Conservation (phyloP, 2,329 filamentous ascomycete genomes). For the Cladosporium sp. region DNA sequence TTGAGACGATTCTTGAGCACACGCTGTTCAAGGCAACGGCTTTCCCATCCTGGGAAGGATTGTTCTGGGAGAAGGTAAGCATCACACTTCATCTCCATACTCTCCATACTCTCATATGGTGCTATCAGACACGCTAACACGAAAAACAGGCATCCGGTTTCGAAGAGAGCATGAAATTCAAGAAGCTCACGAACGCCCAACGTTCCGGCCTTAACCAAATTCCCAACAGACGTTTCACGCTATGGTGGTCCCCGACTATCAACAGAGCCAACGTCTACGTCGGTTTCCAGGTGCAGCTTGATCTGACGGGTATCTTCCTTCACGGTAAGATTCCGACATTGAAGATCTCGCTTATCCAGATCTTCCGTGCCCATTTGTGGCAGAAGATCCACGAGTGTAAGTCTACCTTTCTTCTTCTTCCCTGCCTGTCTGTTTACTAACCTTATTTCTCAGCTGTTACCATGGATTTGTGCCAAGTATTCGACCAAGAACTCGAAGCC, state of each 20-base stretch:
- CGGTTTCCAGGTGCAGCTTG: conserved; percentile 97
- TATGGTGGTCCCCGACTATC: conserved; percentile 79
- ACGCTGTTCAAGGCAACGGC: conserved; percentile 94
- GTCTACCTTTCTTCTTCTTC: too few relatives aligned
- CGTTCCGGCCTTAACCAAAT: conserved; percentile 97
- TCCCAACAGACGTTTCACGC: conserved; percentile 94
- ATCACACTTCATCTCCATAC: conserved; percentile 41
- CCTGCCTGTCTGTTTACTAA: too few relatives aligned
- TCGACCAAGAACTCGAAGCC: conserved; percentile 94
- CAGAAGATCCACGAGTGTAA: conserved; percentile 93
- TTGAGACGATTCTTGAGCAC: conserved; percentile 96
- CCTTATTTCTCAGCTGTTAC: conserved; percentile 62
- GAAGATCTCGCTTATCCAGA: conserved; percentile 97
- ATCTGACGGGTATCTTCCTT: conserved; percentile 97
- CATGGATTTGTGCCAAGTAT: conserved; percentile 98
- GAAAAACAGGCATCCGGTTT: conserved; percentile 28
- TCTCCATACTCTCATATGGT: conserved; percentile 40
- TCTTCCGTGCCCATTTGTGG: conserved; percentile 99
- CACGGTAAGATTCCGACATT: conserved; percentile 98
- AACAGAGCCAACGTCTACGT: conserved; percentile 89
- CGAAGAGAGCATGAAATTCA: conserved; percentile 82
- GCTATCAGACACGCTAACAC: conserved; percentile 19
- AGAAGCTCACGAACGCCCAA: conserved; percentile 97
- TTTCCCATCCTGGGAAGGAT: conserved; percentile 94
- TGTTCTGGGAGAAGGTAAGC: conserved; percentile 70